Base-by-base conservation (phyloP, 2,329 filamentous ascomycete genomes). In the Lasiodiplodia sp. region DNA sequence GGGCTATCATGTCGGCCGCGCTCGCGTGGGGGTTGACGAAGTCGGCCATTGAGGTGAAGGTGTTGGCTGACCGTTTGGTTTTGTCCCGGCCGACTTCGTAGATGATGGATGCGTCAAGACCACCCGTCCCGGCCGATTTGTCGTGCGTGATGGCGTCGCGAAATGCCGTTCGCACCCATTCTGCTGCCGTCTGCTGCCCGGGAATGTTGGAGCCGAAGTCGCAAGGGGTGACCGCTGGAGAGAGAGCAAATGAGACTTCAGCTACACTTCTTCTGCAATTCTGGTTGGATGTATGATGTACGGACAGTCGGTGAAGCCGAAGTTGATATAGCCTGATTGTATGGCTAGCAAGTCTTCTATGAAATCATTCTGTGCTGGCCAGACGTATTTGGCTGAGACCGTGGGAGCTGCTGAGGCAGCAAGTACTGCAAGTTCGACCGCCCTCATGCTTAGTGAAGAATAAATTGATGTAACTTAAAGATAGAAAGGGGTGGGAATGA, bases 91-190 rank as follows among this genome's bases (percentile, higher is more conserved):
- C 53, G 14, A 21, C 16, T n/a, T 67, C 66, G 38, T 34, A 67
- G 23, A 58, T 31, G 47, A 67, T 58, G 31, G 66, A 67, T 16
- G 53, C 66, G 16, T 67, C 66, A 8, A 67, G 28, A 2, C 66
- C 66, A 11, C 66, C 66, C n/a, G 55, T 58, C 11, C 55, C 66
- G 14, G 52, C 31, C 3, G 66, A 23, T 25, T 16, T 16, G 40
- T 67, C 66, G 25, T 58, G 53, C 7, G 66, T 67, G 28, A 55
- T 38, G 12, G 53, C 25, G 53, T 67, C 66, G 31, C 60, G 66
- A 55, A 49, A 67, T 18, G 52, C 66, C 5, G 66, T 62, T 11
- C 66, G 47, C 11, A 67, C 34, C 64, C 60, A 65, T 38, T 65
- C 40, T 10, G 60, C 60, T 3, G 60, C 44, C 11, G 44, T 51